Evolutionary conservation across 108 stramenopile species (phyloP).

Genomic region (Cyclotella cryptica): DNA sequence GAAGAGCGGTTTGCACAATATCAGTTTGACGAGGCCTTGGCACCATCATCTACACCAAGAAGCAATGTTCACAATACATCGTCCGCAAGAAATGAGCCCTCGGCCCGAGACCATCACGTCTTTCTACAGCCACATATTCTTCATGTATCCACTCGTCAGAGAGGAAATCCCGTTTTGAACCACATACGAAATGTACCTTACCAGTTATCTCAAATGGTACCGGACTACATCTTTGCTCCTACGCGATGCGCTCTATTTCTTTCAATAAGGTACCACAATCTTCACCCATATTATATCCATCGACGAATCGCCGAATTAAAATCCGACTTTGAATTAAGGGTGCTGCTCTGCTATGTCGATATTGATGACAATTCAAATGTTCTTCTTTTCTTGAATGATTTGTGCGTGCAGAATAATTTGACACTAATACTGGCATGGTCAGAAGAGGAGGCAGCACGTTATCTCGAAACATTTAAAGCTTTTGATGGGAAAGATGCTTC

Average conservation of each 20-base stretch:
- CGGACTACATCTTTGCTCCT: constrained; percentile 77
- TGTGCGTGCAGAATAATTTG: constrained; percentile 74
- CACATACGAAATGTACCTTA: constrained; percentile 82
- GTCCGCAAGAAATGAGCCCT: constrained; percentile 10
- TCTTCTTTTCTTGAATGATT: constrained; percentile 76
- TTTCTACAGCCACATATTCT: constrained; percentile 72
- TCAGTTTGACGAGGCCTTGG: constrained; percentile 40
- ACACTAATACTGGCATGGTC: constrained; percentile 89
- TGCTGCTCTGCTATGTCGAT: constrained; percentile 91
- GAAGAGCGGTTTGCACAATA: constrained; percentile 53
- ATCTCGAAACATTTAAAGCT: constrained; percentile 94
- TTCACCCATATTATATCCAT: constrained; percentile 77
- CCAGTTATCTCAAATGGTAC: constrained; percentile 72
- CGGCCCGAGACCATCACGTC: constrained; percentile 61
- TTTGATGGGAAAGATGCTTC: constrained; percentile 90
- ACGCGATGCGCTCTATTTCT: constrained; percentile 79
- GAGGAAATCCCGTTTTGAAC: constrained; percentile 75
- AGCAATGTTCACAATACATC: constrained; percentile 13
- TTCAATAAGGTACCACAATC: constrained; percentile 77
- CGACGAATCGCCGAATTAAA: constrained; percentile 72
- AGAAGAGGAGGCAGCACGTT: constrained; percentile 89
- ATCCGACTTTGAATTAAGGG: constrained; percentile 73
- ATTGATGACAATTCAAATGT: constrained; percentile 82
- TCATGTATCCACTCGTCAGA: constrained; percentile 76
- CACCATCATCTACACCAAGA: constrained; percentile 19